Conservation (phyloP, 2,329 filamentous ascomycete species). For the Fusarium torreyae region DNA sequence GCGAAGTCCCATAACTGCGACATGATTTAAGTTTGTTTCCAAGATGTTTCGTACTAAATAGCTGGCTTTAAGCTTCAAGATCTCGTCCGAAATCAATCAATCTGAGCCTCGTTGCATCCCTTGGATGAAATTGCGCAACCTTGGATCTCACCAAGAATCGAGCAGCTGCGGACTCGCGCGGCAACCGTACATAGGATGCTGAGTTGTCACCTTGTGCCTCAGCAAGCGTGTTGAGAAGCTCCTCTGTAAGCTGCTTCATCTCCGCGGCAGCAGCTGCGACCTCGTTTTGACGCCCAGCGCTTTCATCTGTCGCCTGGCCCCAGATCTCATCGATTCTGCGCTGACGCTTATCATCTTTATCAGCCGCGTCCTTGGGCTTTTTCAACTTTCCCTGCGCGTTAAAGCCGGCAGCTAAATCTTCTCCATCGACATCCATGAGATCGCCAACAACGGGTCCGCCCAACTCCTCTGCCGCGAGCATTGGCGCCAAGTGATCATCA, state of each 20-base stretch:
- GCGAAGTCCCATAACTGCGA: neutral
- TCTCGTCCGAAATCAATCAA: constrained; percentile 76
- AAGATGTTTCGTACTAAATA: neutral
- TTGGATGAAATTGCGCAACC: constrained; percentile 76
- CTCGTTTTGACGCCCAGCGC: constrained; percentile 59
- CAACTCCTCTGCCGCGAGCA: constrained; percentile 87
- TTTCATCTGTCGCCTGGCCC: constrained; percentile 56
- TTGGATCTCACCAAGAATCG: constrained; percentile 76
- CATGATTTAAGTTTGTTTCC: neutral
- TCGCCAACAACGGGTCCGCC: constrained; percentile 88
- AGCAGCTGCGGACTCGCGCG: constrained; percentile 73
- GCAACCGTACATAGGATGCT: constrained; percentile 71
- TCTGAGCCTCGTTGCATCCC: constrained; percentile 71
- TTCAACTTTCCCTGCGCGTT: constrained; percentile 71
- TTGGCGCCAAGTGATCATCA: constrained; percentile 76
- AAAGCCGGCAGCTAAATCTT: constrained; percentile 73
- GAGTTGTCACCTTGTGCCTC: constrained; percentile 69
- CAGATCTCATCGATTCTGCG: constrained; percentile 76
- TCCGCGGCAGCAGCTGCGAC: constrained; percentile 67
- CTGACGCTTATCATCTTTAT: constrained; percentile 67
- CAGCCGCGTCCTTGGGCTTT: constrained; percentile 58
- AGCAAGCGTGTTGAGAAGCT: constrained; percentile 71
- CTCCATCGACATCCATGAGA: constrained; percentile 73
- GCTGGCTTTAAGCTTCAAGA: constrained; percentile 64
- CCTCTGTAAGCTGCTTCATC: constrained; percentile 73